Conservation (phyloP, 78 protist genomes). For the Isochrysis galbana region DNA sequence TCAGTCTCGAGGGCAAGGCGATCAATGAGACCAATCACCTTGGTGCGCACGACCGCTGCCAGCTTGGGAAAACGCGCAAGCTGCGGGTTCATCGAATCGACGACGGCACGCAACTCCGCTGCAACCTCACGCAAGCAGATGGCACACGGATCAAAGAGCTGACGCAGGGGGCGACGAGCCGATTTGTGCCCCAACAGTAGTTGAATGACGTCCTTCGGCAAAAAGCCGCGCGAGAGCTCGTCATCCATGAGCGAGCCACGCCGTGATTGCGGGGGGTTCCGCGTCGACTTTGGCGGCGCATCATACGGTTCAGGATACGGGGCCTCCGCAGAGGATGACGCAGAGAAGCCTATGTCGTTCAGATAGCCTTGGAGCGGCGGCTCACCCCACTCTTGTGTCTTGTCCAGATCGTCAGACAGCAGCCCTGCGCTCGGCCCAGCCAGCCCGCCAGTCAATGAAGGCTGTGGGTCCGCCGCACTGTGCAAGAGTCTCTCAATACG, state of each 20-base stretch:
- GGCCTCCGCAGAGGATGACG: too few species aligned
- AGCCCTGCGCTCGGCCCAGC: too few species aligned
- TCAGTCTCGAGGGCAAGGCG: neutral
- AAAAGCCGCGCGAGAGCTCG: neutral
- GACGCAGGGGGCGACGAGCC: neutral
- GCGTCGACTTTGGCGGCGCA: too few species aligned
- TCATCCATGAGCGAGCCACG: neutral
- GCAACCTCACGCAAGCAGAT: neutral
- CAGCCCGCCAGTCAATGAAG: too few species aligned
- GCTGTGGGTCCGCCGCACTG: too few species aligned
- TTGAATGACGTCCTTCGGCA: neutral
- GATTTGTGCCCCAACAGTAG: neutral
- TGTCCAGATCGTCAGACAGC: too few species aligned
- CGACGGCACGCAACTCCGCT: neutral
- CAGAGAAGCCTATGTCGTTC: too few species aligned
- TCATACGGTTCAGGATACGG: too few species aligned
- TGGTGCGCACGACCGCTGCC: neutral
- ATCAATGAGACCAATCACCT: neutral
- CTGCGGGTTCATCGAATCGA: neutral
- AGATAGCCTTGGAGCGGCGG: too few species aligned
- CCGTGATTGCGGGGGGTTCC: neutral
- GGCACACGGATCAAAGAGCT: neutral
- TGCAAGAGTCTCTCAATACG: too few species aligned
- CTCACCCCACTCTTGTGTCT: too few species aligned
- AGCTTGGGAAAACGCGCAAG: neutral